Conservation (phyloP, 768 basidiomycete species). For the Hortiboletus campestris region DNA sequence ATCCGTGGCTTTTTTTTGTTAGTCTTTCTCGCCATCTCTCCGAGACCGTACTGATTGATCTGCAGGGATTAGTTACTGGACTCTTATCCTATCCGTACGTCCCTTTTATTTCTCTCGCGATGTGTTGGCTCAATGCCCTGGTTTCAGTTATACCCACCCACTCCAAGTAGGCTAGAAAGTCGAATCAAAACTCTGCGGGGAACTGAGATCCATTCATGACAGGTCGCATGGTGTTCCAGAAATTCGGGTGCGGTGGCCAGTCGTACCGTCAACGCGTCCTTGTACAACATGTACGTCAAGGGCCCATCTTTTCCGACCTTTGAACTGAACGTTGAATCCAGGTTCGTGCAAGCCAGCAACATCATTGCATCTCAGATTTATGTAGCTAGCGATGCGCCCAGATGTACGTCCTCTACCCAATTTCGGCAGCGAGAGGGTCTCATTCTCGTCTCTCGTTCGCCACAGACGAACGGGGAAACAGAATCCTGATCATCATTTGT, state of each 20-base stretch:
- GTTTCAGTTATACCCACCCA: constrained; percentile 44
- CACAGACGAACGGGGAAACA: constrained; percentile 58
- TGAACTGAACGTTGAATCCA: background rate
- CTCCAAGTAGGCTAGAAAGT: constrained; percentile 37
- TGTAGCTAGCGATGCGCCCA: constrained; percentile 53
- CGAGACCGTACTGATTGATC: background rate
- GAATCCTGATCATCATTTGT: constrained; percentile 50
- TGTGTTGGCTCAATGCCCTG: background rate
- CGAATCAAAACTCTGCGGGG: background rate
- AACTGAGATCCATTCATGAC: background rate
- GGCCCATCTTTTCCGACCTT: background rate
- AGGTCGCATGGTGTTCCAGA: constrained; percentile 58
- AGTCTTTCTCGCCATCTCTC: constrained; percentile 8
- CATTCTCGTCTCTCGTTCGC: background rate
- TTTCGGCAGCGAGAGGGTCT: background rate
- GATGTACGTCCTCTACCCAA: constrained; percentile 37
- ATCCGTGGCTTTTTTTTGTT: constrained; percentile 55
- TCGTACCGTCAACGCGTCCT: constrained; percentile 56
- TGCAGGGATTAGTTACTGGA: constrained; percentile 42
- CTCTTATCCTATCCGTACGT: constrained; percentile 46
- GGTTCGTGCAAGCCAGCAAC: constrained; percentile 42
- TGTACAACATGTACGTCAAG: constrained; percentile 50
- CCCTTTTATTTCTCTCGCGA: background rate
- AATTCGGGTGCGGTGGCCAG: constrained; percentile 60
- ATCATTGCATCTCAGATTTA: constrained; percentile 59